Evolutionary conservation across 202 grass and related monocot genomes (phyloP).

Genomic region (Elaeis oleifera): DNA sequence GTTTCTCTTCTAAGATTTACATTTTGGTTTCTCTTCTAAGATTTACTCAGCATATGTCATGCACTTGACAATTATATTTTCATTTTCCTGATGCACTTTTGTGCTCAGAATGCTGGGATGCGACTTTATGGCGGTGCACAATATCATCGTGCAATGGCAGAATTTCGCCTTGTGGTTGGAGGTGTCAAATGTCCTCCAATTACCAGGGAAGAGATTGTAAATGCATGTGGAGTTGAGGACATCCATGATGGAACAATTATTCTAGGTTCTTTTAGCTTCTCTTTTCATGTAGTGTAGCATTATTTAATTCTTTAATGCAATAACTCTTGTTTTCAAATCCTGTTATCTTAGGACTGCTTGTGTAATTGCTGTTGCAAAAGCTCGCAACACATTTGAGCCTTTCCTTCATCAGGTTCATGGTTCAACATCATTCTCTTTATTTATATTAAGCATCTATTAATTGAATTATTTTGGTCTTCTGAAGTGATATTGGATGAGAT

Average conservation of each 20-base stretch:
- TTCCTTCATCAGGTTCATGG: slow-evolving; percentile 88
- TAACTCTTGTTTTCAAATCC: slow-evolving; percentile 20
- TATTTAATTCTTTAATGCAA: slow-evolving; percentile 1
- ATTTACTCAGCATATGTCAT: too few relatives aligned
- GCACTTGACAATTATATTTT: too few relatives aligned
- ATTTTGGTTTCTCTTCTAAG: too few relatives aligned
- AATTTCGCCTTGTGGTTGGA: slow-evolving; percentile 83
- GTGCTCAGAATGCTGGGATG: slow-evolving; percentile 81
- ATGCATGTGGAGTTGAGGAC: slow-evolving; percentile 97
- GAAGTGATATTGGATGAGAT: too few relatives aligned
- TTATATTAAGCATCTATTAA: background rate
- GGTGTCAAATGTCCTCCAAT: slow-evolving; percentile 84
- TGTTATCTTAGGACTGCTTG: slow-evolving; percentile 72
- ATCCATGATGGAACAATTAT: slow-evolving; percentile 95
- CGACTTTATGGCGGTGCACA: slow-evolving; percentile 94
- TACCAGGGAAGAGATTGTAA: slow-evolving; percentile 95
- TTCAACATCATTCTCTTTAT: slow-evolving; percentile 1
- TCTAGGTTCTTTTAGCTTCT: slow-evolving; percentile 52
- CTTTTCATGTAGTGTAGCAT: slow-evolving; percentile 6
- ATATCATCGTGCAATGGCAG: slow-evolving; percentile 93
- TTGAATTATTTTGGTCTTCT: too few relatives aligned
- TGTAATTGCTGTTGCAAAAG: slow-evolving; percentile 95
- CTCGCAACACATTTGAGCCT: slow-evolving; percentile 76
- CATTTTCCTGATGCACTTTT: background rate
- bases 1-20: too few relatives aligned